Base-by-base conservation (phyloP, 164 flowering plant genomes). In the Tinospora cordifolia region DNA sequence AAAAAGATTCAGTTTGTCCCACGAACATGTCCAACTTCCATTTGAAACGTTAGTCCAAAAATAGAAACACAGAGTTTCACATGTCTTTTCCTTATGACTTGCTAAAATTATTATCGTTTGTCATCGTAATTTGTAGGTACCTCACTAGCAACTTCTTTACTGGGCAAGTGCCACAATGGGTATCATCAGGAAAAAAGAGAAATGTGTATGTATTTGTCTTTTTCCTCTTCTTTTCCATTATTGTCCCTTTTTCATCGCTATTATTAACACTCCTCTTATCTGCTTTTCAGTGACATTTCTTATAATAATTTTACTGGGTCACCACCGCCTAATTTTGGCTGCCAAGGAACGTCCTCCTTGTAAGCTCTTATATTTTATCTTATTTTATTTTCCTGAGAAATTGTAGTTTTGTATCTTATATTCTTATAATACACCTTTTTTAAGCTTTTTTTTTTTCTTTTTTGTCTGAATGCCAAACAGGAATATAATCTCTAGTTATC, bases 81-180 rank as follows among this genome's bases (percentile, higher is more conserved):
- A 17, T 6, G 7, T 8, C 59, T 17, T 51, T 30, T 51, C 19
- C 19, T 19, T 17, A 17, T 60, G 30, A 60, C 63, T 24, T 22
- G 11, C 62, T 38, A 30, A 57, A 69, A 62, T 25, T 46, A 17
- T 36, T 19, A 7, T 24, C 66, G 54, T 58, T 15, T 76, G 19
- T 44, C 62, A 9, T 36, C 85, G 73, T 30, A 30, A 30, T 30
- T 30, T 30, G 36, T 62, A 92, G 98, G 87, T 86, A 80, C 75
- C 83, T 93, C 75, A 81, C 84, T 24, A 82, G 83, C 74, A 90
- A 93, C 78, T 84, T 78, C 39, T 69, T 91, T 57, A 85, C 78
- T 58, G 98, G 93, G 71, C 64, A 63, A 34, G 51, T 89, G 40
- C 88, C 90, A 3, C 15, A 22, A 44, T 89, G 90, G 88, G 69